Evolutionary conservation across 805 yeast species (phyloP), one percentile per base, ranked within the genome.

Genomic region (Starmerella cellae): DNA sequence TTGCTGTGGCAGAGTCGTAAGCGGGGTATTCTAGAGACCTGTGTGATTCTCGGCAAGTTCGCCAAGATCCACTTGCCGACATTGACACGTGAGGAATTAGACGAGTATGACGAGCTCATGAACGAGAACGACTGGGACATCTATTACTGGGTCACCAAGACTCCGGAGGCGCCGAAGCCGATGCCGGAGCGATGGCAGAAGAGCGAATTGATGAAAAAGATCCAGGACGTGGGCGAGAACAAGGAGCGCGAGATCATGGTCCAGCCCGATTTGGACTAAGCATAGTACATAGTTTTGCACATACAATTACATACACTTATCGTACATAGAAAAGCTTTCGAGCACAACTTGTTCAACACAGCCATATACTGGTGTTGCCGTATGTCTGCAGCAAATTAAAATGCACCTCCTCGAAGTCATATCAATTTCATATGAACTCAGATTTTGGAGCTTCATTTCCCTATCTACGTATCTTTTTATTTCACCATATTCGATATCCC

Each of bases 61-160:
- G 94, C 97, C 22, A 76, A 84, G 55, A 73, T 72, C 56, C 73
- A 82, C 56, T 65, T 91, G 49, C 61, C 69, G 30, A 56, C 58
- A 0, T 71, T 91, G 67, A 66, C 70, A 11, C 61, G 65, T 46
- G 78, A 69, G 42, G 80, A 84, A 62, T 66, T 91, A 41, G 79
- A 75, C 37, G 97, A 91, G 60, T 91, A 83, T 60, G 96, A 88
- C 57, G 35, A 50, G 42, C 46, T 91, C 44, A 69, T 91, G 57
- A 94, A 91, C 60, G 94, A 88, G 62, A 74, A 88, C n/a, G 98
- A 91, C 62, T 91, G 98, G 98, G 98, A 91, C 61, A 87, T 91
- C 47, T 91, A 83, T 62, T 91, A 91, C 65, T 88, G 98, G 98
- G 94, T 94, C 21, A 84, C 96, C 2, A 74, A 73, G 51, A 83